Base-by-base conservation (phyloP, 768 basidiomycete species). In the Paxillus involutus region DNA sequence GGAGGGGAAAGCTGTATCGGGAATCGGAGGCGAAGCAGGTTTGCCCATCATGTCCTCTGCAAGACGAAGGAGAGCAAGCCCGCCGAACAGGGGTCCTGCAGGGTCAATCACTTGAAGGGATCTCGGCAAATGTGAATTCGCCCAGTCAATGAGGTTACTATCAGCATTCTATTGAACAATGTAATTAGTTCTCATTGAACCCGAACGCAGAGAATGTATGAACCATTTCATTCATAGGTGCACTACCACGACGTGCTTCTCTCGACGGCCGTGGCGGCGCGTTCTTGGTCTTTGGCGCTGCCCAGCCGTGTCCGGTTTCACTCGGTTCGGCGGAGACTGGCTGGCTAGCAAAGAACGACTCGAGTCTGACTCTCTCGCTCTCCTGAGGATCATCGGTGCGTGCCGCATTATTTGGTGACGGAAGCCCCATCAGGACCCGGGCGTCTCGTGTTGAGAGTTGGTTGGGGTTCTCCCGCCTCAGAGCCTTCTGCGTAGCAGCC, bases 401-500 rank as follows among this genome's bases (percentile, higher is more conserved):
- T 48, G 30, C 58, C 46, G 39, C 56, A 47, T 59, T 59, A 17
- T 69, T 71, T 39, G 59, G 45, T 29, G 63, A 67, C 33, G 73
- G 70, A 59, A 86, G 70, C 41, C 85, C 82, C 82, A 91, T 88
- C 47, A 90, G 72, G 7, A 94, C 78, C 10, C 86, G 81, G 8
- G 90, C 89, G 64, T 93, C 91, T 8, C 90, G 82, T 48, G 80
- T 84, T 16, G 87, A 89, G 14, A 97, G 77, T 62, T 89, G 85
- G 66, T 88, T 86, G 2, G 89, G 85, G 63, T 97, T 89, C 67
- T 94, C 91, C 47, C 93, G 79, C 17, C 93, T 83, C 46, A 91
- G 75, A 0, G 94, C 91, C 41, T 86, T 85, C 69, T 98, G 95
- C 0, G 89, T 92, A 1, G 94, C 93, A 17, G 84, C 92, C 14